These are phyloP conservation scores for Eucalyptus regnans DNA, from an alignment of 345 rosid genomes.

Conservation along the genomic window DNA sequence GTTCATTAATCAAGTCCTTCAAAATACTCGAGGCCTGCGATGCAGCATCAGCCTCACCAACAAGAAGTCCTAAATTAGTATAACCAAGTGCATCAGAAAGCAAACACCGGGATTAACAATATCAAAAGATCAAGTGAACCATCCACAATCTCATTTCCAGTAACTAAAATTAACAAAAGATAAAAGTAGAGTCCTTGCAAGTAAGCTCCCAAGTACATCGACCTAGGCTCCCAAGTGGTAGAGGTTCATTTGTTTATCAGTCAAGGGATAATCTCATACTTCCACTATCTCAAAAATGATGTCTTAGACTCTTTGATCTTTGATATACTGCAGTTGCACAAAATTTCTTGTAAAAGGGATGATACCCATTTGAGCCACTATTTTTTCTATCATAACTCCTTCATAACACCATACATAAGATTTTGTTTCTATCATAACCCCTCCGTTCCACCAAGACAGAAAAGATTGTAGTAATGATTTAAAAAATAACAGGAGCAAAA, in stretches of 20 bases:
- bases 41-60: constrained; percentile 34
- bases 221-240: neutral
- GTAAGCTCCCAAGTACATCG: neutral
- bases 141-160: neutral
- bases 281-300: neutral
- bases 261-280: neutral
- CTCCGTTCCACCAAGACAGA: neutral
- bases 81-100: neutral
- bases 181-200: neutral
- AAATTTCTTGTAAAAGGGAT: neutral
- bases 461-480: neutral
- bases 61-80: constrained; percentile 51
- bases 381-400: neutral
- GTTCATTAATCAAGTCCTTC: constrained; percentile 48
- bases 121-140: neutral
- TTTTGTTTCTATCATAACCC: neutral
- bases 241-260: neutral
- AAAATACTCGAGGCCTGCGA: constrained; percentile 42
- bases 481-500: neutral
- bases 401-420: neutral
- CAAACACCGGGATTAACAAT: neutral
- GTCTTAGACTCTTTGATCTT: neutral
- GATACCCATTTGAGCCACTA: neutral
- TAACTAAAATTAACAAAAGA: neutral
- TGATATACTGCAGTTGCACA: neutral